phyloP scores from a whole-genome alignment of 75 land plant genomes.

The Sequoia sempervirens region DNA sequence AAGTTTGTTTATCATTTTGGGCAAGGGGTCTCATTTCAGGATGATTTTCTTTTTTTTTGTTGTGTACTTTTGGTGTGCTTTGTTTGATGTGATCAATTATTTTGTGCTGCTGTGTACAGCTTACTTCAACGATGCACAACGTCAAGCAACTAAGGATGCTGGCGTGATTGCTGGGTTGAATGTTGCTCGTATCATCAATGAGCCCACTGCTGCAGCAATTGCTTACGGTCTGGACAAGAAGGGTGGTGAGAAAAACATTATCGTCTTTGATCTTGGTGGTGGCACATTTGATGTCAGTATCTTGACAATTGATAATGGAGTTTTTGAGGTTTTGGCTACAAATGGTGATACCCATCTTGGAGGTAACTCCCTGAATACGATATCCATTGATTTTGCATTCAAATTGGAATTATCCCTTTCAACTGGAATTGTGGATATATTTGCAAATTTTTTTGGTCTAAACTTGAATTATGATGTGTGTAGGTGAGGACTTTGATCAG shows the following conservation, averaged over 20 bases:
- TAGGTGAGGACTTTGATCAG: slow-evolving; percentile 95
- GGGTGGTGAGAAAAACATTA: slow-evolving; percentile 92
- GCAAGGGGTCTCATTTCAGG: not conserved
- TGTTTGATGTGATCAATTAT: not conserved
- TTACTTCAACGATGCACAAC: slow-evolving; percentile 91
- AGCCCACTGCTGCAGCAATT: slow-evolving; percentile 92
- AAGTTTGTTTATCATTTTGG: not conserved
- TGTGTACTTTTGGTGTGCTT: not conserved
- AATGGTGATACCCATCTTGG: slow-evolving; percentile 85
- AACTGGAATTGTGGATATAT: not conserved
- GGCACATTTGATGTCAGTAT: slow-evolving; percentile 77
- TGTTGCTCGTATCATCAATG: slow-evolving; percentile 91
- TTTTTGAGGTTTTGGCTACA: slow-evolving; percentile 76
- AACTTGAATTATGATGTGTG: not conserved
- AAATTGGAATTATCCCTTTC: not conserved
- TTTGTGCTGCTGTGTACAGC: slow-evolving; percentile 30
- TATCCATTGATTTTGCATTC: not conserved
- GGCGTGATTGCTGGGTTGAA: slow-evolving; percentile 87
- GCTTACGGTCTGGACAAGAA: slow-evolving; percentile 95
- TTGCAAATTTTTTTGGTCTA: not conserved
- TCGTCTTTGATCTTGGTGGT: slow-evolving; percentile 88
- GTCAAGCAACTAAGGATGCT: slow-evolving; percentile 94
- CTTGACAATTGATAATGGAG: slow-evolving; percentile 91
- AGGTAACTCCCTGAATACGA: slow-evolving; percentile 34
- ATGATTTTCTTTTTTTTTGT: not conserved